Conservation (phyloP, 1,284 basidiomycete genomes). For the Volvariella volvacea region DNA sequence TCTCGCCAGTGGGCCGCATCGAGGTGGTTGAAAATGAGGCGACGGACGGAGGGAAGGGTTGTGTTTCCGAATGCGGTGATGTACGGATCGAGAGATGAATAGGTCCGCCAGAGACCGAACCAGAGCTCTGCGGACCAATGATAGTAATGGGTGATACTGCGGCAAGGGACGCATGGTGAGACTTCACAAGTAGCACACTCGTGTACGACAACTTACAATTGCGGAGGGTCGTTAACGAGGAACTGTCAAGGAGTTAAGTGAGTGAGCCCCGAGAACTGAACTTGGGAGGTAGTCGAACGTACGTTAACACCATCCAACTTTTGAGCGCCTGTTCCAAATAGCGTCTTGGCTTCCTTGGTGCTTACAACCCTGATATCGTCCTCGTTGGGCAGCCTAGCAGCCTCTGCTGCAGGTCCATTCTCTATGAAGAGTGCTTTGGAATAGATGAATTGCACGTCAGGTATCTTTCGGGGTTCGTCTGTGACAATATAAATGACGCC, state of each 20-base stretch:
- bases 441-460: constrained; percentile 47
- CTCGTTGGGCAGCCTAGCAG: constrained; percentile 58
- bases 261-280: not conserved
- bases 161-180: no score
- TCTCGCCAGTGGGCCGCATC: constrained; percentile 80
- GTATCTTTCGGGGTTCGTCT: constrained; percentile 46
- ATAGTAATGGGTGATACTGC: constrained; percentile 75
- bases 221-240: constrained; percentile 75
- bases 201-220: constrained; percentile 64
- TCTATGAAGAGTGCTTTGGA: constrained; percentile 47
- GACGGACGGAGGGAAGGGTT: constrained; percentile 63
- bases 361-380: constrained; percentile 73
- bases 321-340: constrained; percentile 64
- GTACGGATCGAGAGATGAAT: constrained; percentile 69
- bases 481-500: constrained; percentile 73
- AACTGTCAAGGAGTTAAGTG: constrained; percentile 35
- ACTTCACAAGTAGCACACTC: constrained; percentile 3
- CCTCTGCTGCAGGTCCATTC: constrained; percentile 37
- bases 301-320: constrained; percentile 66
- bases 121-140: constrained; percentile 86
- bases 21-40: constrained; percentile 69
- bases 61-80: constrained; percentile 63
- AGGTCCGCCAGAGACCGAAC: constrained; percentile 85
- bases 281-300: constrained; percentile 17
- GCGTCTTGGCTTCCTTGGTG: constrained; percentile 53